Percentiles rank a stretch among this genome's conserved stretches.
Conservation (phyloP, 345 rosid genomes). For the Alliaria petiolata region DNA sequence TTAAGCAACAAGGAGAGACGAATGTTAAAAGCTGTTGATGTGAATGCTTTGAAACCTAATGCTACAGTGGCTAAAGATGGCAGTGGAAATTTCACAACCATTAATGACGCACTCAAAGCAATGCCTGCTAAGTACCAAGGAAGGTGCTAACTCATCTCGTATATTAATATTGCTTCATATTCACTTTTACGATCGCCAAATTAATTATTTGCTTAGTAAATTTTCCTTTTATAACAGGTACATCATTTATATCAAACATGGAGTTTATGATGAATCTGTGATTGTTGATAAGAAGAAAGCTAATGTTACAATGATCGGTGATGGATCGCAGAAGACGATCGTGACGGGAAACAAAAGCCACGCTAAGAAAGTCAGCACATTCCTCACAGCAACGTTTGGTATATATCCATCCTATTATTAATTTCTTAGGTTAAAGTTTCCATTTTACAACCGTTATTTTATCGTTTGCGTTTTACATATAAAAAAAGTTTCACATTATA, state of each 20-base stretch:
- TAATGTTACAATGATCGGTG: slow-evolving; percentile 69
- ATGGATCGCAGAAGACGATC: slow-evolving; percentile 74
- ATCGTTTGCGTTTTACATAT: too few relatives aligned
- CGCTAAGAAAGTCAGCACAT: slow-evolving; percentile 55
- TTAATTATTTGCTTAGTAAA: neutral
- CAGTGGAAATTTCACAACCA: slow-evolving; percentile 70
- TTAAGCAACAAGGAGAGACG: slow-evolving; percentile 53
- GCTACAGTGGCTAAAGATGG: slow-evolving; percentile 79
- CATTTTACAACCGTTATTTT: too few relatives aligned
- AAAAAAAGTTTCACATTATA: too few relatives aligned
- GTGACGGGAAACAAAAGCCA: slow-evolving; percentile 61
- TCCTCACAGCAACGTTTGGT: slow-evolving; percentile 69
- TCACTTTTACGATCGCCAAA: neutral
- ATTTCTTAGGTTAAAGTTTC: too few relatives aligned
- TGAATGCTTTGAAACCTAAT: slow-evolving; percentile 44
- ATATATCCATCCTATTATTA: slow-evolving; percentile 28
- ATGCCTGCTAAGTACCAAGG: slow-evolving; percentile 54
- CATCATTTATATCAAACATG: slow-evolving; percentile 60
- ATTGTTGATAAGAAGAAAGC: slow-evolving; percentile 47
- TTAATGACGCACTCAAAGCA: slow-evolving; percentile 58
- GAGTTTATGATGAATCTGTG: slow-evolving; percentile 69
- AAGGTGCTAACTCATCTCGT: slow-evolving; percentile 38
- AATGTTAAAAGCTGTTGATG: slow-evolving; percentile 40
- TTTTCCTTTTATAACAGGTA: slow-evolving; percentile 38
- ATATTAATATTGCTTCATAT: neutral